Percentiles rank a stretch among this genome's conserved stretches.
These are phyloP conservation scores for Inonotus hispidus DNA, from an alignment of 1,284 basidiomycete genomes.

Conservation along the genomic window DNA sequence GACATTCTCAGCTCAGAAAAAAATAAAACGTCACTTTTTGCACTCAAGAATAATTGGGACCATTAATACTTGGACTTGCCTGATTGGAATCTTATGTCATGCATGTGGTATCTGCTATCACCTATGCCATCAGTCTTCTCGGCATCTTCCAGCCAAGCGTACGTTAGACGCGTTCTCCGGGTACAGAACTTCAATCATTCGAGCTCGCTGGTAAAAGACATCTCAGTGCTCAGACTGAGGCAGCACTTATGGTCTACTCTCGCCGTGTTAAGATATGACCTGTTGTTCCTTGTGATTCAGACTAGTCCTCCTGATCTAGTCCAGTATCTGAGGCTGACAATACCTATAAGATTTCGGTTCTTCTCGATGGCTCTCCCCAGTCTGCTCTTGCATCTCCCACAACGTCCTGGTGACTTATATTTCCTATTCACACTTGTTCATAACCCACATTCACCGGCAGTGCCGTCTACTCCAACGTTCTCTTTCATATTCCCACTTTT, in stretches of 20 bases:
- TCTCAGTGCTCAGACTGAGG: neutral
- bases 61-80: too few species aligned
- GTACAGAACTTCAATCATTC: neutral
- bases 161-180: too few species aligned
- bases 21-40: neutral
- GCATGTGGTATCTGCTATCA: neutral
- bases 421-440: neutral
- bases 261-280: neutral
- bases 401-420: slow-evolving; percentile 18
- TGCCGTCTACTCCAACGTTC: slow-evolving; percentile 16
- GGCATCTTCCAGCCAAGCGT: neutral
- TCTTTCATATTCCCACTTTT: slow-evolving; percentile 1
- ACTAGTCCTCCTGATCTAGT: neutral
- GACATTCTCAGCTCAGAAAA: neutral
- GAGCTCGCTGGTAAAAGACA: neutral
- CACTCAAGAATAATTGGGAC: too few species aligned
- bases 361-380: neutral
- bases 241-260: neutral
- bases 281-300: slow-evolving; percentile 6
- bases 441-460: slow-evolving; percentile 7
- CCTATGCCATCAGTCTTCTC: neutral
- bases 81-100: neutral
- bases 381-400: slow-evolving; percentile 11
- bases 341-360: neutral
- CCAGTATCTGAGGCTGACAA: slow-evolving; percentile 9